These are phyloP conservation scores for Penicillium crustosum DNA, from an alignment of 2,329 filamentous ascomycete species.

Conservation along the genomic window DNA sequence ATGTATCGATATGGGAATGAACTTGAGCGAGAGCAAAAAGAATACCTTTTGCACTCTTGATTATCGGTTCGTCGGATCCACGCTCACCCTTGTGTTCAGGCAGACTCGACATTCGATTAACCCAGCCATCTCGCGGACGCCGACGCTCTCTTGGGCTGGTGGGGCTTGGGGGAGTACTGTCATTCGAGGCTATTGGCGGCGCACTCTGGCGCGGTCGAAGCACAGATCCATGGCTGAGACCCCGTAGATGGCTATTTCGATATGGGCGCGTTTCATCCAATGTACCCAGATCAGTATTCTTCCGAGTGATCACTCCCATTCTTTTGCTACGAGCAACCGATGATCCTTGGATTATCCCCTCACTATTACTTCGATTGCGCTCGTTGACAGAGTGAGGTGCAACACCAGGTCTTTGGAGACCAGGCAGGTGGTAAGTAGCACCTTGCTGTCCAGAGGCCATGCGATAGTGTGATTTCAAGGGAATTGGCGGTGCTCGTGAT, in stretches of 20 bases:
- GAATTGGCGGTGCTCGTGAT: slow-evolving; percentile 71
- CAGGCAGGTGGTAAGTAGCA: slow-evolving; percentile 36
- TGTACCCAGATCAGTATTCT: slow-evolving; percentile 55
- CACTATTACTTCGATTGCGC: slow-evolving; percentile 61
- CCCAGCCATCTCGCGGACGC: slow-evolving; percentile 44
- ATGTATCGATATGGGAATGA: slow-evolving; percentile 47
- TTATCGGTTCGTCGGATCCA: slow-evolving; percentile 49
- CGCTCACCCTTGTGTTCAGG: slow-evolving; percentile 55
- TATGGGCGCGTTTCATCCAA: slow-evolving; percentile 54
- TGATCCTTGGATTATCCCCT: slow-evolving; percentile 55
- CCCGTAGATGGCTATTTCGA: slow-evolving; percentile 56
- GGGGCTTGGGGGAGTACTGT: slow-evolving; percentile 46
- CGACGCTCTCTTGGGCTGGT: slow-evolving; percentile 46
- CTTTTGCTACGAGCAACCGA: slow-evolving; percentile 53
- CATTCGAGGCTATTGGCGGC: slow-evolving; percentile 27
- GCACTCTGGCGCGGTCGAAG: slow-evolving; percentile 40
- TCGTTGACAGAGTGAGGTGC: slow-evolving; percentile 66
- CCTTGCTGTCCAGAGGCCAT: slow-evolving; percentile 46
- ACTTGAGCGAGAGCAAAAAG: slow-evolving; percentile 56
- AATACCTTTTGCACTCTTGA: slow-evolving; percentile 58
- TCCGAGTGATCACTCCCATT: slow-evolving; percentile 61
- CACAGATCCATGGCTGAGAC: slow-evolving; percentile 58
- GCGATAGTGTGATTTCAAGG: slow-evolving; percentile 76
- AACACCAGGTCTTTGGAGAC: slow-evolving; percentile 68
- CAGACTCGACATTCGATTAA: slow-evolving; percentile 57